Conservation (phyloP, 345 rosid species). For the Hibiscus mutabilis region DNA sequence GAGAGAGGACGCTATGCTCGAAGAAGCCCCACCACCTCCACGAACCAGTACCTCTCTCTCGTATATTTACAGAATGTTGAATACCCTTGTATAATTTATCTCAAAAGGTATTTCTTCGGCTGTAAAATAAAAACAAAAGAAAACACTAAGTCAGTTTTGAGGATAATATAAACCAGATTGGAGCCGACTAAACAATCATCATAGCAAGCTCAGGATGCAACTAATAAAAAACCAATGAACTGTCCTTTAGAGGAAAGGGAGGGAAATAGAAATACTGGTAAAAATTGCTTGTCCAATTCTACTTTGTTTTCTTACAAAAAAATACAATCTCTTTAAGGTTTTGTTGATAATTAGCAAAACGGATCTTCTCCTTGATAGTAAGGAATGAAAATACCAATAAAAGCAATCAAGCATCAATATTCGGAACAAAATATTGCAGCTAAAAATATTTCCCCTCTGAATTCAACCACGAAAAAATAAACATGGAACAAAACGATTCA, state of each 20-base stretch:
- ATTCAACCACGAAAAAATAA: background rate
- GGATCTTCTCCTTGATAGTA: constrained; percentile 12
- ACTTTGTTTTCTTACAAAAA: constrained; percentile 10
- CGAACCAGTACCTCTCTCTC: constrained; percentile 51
- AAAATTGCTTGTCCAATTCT: constrained; percentile 4
- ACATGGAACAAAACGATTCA: background rate
- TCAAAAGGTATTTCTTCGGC: constrained; percentile 24
- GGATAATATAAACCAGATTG: constrained; percentile 3
- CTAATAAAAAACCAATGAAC: background rate
- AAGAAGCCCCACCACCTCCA: constrained; percentile 40
- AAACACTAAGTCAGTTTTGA: background rate
- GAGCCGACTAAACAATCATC: constrained; percentile 5
- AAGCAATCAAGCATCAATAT: background rate
- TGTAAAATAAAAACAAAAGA: constrained; percentile 19
- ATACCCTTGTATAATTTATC: constrained; percentile 6
- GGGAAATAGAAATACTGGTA: too few relatives aligned
- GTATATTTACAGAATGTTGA: constrained; percentile 16
- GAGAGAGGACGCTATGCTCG: constrained; percentile 57
- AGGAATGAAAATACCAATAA: background rate
- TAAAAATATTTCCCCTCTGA: background rate
- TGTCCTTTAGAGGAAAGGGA: too few relatives aligned
- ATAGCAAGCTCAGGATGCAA: constrained; percentile 2
- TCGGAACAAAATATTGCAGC: background rate
- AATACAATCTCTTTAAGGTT: background rate
- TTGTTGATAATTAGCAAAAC: constrained; percentile 8